These are phyloP conservation scores for Aspergillus baeticus DNA, from an alignment of 495 filamentous ascomycete genomes.

Conservation along the genomic window DNA sequence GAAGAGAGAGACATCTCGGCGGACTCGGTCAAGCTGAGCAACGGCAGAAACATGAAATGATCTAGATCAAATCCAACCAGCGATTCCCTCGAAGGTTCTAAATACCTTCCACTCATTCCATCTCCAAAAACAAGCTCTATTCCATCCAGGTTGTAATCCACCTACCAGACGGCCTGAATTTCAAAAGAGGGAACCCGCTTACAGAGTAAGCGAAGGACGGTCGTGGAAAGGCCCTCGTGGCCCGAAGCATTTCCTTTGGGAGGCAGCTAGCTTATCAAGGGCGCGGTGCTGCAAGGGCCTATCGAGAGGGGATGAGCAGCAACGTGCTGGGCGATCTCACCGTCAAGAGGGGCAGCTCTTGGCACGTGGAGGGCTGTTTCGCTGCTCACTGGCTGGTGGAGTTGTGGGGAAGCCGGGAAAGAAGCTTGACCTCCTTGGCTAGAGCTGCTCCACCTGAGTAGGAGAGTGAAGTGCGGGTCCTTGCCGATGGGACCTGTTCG, in stretches of 20 bases:
- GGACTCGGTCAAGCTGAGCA: not conserved
- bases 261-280: constrained; percentile 17
- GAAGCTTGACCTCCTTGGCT: constrained; percentile 14
- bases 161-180: constrained; percentile 10
- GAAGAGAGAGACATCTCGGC: constrained; percentile 37
- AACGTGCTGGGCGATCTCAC: constrained; percentile 35
- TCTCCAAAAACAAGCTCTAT: constrained; percentile 2
- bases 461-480: too few species aligned
- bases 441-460: not conserved
- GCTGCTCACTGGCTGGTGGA: constrained; percentile 5
- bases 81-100: not conserved
- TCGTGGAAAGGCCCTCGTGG: not conserved
- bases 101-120: not conserved
- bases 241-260: not conserved
- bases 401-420: not conserved
- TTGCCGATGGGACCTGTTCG: constrained; percentile 26
- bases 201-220: not conserved
- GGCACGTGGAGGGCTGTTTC: constrained; percentile 41
- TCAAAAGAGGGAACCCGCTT: not conserved
- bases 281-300: constrained; percentile 24
- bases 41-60: too few species aligned
- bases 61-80: too few species aligned
- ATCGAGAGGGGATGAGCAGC: constrained; percentile 25
- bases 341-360: constrained; percentile 19
- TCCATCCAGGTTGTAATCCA: not conserved